Percentiles rank a stretch among this genome's conserved stretches.
These are phyloP conservation scores for Nigrospora osmanthi DNA, from an alignment of 2,329 filamentous ascomycete species.

Conservation along the genomic window DNA sequence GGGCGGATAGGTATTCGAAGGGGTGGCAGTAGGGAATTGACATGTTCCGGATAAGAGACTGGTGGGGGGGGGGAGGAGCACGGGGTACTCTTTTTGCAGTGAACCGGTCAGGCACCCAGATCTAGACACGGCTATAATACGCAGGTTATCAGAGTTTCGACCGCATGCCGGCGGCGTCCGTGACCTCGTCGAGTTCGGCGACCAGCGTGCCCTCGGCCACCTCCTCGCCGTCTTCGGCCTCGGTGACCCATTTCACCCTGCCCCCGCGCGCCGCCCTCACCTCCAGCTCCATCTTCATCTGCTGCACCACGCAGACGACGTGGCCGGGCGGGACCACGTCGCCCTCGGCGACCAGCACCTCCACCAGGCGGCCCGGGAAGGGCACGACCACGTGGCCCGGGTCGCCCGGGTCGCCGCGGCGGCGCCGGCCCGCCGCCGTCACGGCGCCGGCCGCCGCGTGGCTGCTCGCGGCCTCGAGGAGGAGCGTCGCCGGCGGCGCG, in stretches of 20 bases:
- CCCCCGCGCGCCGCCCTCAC: constrained; percentile 42
- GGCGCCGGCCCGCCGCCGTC: constrained; percentile 36
- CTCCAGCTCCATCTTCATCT: constrained; percentile 67
- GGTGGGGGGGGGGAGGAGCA: no score
- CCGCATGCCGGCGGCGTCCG: background rate
- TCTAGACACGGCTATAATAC: no score
- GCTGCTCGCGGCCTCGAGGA: constrained; percentile 5
- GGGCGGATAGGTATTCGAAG: no score
- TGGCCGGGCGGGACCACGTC: constrained; percentile 41
- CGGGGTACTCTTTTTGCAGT: no score
- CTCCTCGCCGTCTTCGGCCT: constrained; percentile 45
- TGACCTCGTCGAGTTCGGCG: background rate
- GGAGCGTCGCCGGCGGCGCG: background rate
- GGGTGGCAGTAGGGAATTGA: no score
- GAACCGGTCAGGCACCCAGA: no score
- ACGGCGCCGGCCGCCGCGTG: constrained; percentile 33
- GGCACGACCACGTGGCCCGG: constrained; percentile 45
- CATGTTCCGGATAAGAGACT: no score
- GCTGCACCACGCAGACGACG: constrained; percentile 49
- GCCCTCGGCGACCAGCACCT: constrained; percentile 46
- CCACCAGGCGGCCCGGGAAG: constrained; percentile 50
- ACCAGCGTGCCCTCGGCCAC: constrained; percentile 47
- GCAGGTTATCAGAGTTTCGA: no score
- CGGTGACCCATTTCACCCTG: constrained; percentile 39
- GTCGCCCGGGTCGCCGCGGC: constrained; percentile 40